These are phyloP conservation scores for Apiosordaria backusii DNA, from an alignment of 495 filamentous ascomycete genomes.

Conservation along the genomic window DNA sequence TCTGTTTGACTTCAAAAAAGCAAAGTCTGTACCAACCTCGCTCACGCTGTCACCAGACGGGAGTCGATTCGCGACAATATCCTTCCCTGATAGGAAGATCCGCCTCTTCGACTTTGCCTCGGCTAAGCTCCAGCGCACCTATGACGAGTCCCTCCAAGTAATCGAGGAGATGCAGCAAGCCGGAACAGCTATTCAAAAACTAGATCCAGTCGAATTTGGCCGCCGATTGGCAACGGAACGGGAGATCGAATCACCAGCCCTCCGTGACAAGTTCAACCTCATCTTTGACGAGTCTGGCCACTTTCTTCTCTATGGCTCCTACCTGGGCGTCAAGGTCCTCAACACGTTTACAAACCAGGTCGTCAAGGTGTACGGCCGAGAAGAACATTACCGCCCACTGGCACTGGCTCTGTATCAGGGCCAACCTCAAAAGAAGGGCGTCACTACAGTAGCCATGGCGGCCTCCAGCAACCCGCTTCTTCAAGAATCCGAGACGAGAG, in stretches of 20 bases:
- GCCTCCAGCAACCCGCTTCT: constrained; percentile 90
- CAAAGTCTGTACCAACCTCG: constrained; percentile 81
- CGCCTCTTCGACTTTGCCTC: constrained; percentile 89
- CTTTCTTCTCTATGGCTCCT: constrained; percentile 91
- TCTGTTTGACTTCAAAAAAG: constrained; percentile 94
- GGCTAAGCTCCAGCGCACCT: constrained; percentile 83
- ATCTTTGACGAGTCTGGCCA: constrained; percentile 95
- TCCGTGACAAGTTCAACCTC: constrained; percentile 74
- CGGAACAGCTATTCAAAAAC: constrained; percentile 69
- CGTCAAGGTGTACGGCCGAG: constrained; percentile 80
- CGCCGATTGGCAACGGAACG: constrained; percentile 82
- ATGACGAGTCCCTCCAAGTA: constrained; percentile 85
- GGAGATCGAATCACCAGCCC: constrained; percentile 64
- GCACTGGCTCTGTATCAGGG: constrained; percentile 92
- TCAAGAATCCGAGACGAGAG: constrained; percentile 84
- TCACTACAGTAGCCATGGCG: constrained; percentile 97
- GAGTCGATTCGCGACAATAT: constrained; percentile 81
- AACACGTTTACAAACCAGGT: constrained; percentile 92
- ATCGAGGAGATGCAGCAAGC: constrained; percentile 93
- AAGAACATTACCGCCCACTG: constrained; percentile 80
- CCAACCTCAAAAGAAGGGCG: constrained; percentile 82
- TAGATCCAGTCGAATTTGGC: constrained; percentile 90
- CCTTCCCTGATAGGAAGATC: constrained; percentile 87
- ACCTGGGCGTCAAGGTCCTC: constrained; percentile 86
- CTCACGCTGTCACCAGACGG: constrained; percentile 83